Conservation (phyloP, 495 filamentous ascomycete genomes). For the Trichoderma gamsii region DNA sequence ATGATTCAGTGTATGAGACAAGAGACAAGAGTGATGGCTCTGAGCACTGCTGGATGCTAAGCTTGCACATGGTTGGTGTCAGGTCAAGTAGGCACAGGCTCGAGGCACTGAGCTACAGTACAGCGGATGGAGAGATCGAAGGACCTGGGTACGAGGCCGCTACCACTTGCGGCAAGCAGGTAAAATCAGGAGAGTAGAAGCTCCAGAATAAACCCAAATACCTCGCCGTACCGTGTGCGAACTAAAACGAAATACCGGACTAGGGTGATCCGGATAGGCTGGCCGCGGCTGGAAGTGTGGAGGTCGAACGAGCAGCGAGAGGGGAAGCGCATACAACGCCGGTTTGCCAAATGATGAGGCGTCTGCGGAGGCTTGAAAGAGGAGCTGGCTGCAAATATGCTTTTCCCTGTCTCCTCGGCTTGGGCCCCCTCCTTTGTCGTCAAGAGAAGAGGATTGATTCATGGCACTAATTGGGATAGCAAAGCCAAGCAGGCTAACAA, state of each 20-base stretch:
- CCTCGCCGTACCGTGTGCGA: constrained; percentile 5
- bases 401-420: neutral
- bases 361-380: constrained; percentile 8
- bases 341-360: neutral
- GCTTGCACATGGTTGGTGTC: too few relatives aligned
- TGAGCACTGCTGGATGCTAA: too few relatives aligned
- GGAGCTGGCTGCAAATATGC: constrained; percentile 9
- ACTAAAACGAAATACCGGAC: neutral
- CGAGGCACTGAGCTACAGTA: too few relatives aligned
- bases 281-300: constrained; percentile 6
- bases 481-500: neutral
- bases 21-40: too few relatives aligned
- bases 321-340: constrained; percentile 1
- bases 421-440: neutral
- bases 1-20: too few relatives aligned
- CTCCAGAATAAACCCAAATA: neutral
- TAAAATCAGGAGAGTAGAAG: neutral
- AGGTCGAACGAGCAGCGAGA: neutral
- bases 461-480: neutral
- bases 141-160: neutral
- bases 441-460: neutral
- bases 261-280: constrained; percentile 12
- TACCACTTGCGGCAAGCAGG: neutral
- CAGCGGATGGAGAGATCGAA: neutral
- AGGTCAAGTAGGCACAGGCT: too few relatives aligned